A percentile compares a stretch with the other conserved stretches of the same genome.
Evolutionary conservation across 495 filamentous ascomycete genomes (phyloP).

Genomic region (Daldinia grandis): DNA sequence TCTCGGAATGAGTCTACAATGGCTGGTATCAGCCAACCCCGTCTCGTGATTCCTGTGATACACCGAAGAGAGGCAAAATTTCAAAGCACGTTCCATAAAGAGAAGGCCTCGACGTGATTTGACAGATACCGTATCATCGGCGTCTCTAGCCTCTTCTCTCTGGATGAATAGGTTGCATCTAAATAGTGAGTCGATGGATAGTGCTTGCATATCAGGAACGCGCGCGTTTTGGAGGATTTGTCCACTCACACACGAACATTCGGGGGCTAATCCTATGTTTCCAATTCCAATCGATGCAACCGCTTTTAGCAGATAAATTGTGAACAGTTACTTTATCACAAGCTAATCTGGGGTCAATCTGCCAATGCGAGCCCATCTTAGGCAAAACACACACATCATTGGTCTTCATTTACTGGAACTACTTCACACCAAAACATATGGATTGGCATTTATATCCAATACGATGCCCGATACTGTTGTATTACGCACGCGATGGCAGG

Average conservation of each 20-base stretch:
- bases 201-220: conserved; percentile 44
- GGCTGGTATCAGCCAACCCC: conserved; percentile 29
- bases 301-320: conserved; percentile 42
- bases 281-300: conserved; percentile 41
- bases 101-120: conserved; percentile 28
- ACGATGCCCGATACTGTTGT: conserved; percentile 33
- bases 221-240: conserved; percentile 40
- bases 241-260: conserved; percentile 28
- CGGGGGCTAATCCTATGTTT: conserved; percentile 39
- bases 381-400: conserved; percentile 40
- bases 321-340: conserved; percentile 35
- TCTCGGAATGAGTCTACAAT: conserved; percentile 23
- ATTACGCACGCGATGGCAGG: conserved; percentile 33
- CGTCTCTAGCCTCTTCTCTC: conserved; percentile 27
- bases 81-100: conserved; percentile 29
- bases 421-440: conserved; percentile 17
- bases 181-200: conserved; percentile 26
- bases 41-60: conserved; percentile 30
- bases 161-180: conserved; percentile 41
- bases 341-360: conserved; percentile 41
- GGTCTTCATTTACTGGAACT: conserved; percentile 34
- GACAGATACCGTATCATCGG: conserved; percentile 17
- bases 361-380: conserved; percentile 41
- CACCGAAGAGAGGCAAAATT: conserved; percentile 7
- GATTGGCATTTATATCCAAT: conserved; percentile 31